Conservation (phyloP, 495 filamentous ascomycete species). For the Zalerion maritima region DNA sequence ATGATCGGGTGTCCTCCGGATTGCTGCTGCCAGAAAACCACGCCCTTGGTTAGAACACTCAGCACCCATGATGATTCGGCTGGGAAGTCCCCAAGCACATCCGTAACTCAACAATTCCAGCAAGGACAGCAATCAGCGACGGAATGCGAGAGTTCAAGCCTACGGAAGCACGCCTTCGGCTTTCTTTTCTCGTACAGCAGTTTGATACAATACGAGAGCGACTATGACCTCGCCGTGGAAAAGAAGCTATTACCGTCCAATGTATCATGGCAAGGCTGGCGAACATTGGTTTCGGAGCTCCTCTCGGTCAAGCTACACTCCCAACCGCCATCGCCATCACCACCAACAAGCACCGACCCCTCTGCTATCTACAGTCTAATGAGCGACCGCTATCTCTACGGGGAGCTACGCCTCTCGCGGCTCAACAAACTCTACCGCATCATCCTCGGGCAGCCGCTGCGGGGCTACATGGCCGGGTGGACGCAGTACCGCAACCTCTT, state of each 20-base stretch:
- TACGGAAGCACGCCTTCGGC: constrained; percentile 21
- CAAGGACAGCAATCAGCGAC: background rate
- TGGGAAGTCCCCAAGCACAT: no score
- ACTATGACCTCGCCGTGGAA: constrained; percentile 24
- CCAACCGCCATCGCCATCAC: constrained; percentile 4
- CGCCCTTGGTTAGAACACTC: background rate
- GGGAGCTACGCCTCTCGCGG: constrained; percentile 29
- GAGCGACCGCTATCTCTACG: constrained; percentile 31
- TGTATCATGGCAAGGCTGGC: constrained; percentile 18
- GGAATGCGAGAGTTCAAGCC: background rate
- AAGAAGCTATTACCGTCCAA: constrained; percentile 21
- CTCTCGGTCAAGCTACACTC: constrained; percentile 9
- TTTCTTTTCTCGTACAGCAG: constrained; percentile 30
- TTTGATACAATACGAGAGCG: constrained; percentile 29
- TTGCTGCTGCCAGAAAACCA: background rate
- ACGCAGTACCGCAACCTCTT: constrained; percentile 20
- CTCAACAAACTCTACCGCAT: constrained; percentile 21
- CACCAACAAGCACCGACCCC: no score
- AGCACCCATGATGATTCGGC: no score
- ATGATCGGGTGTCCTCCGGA: constrained; percentile 8
- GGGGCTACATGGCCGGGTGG: constrained; percentile 16
- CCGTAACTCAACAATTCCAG: no score
- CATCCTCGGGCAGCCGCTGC: constrained; percentile 8
- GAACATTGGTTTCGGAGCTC: constrained; percentile 9
- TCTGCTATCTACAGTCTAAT: no score